Base-by-base conservation (phyloP, 164 flowering plant genomes). In the Magnolia kwangsiensis region DNA sequence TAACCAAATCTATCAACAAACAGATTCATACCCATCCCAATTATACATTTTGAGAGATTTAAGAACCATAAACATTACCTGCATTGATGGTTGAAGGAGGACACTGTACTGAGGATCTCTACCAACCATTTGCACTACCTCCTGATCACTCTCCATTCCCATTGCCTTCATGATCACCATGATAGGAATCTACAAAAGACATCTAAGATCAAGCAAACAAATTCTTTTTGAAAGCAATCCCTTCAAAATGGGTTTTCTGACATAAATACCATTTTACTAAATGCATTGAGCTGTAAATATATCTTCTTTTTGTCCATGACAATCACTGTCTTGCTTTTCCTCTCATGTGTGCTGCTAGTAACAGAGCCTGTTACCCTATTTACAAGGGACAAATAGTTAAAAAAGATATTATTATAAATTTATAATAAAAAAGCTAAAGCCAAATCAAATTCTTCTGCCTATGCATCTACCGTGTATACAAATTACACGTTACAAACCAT, bases 71-170 rank as follows among this genome's bases (percentile, higher is more conserved):
- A 55, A 21, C 16, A 4, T 19, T 87, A 92, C 98, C 97, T 92
- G 92, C 74, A 96, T 89, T n/a, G 99, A 96, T 58, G 98, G 97
- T 81, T 89, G 77, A 81, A 96, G 91, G 29, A 94, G 73, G 69
- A 83, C 85, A 81, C 86, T 79, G 81, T 87, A 96, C 63, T 90
- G 88, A 83, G 98, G 96, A 84, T 93, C 97, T 80, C 99, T 89
- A 73, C 99, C 99, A 81, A 96, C 68, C 99, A 96, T 91, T 79
- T 94, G 97, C 14, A 94, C 96, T 73, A 96, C 90, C 85, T 96
- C 99, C 81, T 94, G 99, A 83, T 90, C 98, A 82, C 95, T 92
- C 83, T 92, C 96, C 92, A 94, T 91, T 63, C 99, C 99, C 98
- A 96, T 92, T 37, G 99, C 99, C 77, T 91, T 93, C 90, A 96